Evolutionary conservation across 2,329 filamentous ascomycete genomes (phyloP).

Genomic region (Pseudogymnoascus sp.): DNA sequence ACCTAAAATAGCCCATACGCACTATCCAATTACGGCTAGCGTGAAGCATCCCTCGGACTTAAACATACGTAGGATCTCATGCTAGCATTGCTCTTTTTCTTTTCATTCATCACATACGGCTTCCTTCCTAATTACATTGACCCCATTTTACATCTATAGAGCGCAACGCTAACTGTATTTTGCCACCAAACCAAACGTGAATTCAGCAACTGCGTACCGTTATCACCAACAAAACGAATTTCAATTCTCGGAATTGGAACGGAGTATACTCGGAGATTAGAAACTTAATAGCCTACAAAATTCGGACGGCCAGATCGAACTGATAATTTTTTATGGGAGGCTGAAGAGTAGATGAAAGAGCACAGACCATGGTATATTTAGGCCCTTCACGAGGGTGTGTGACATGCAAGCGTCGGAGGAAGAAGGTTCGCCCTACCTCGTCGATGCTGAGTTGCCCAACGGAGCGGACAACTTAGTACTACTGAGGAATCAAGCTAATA

Average conservation of each 20-base stretch:
- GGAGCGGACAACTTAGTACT: background rate
- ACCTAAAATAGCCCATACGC: background rate
- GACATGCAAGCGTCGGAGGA: conserved; percentile 18
- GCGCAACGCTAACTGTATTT: background rate
- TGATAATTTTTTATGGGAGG: background rate
- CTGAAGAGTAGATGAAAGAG: background rate
- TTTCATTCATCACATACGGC: background rate
- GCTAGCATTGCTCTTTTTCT: background rate
- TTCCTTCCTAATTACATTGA: background rate
- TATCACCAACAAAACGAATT: background rate
- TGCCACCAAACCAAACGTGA: background rate
- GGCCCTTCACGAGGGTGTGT: conserved; percentile 19
- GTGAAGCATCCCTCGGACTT: background rate
- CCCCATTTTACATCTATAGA: background rate
- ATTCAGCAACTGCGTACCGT: background rate
- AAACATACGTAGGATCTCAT: background rate
- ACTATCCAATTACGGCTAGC: background rate
- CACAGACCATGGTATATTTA: conserved; percentile 11
- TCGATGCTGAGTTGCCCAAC: background rate
- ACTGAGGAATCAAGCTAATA: background rate
- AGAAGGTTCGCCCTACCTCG: conserved; percentile 15
- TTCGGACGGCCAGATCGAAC: background rate
- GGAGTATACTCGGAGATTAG: background rate
- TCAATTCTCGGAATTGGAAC: background rate
- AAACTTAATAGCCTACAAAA: background rate